A percentile compares a stretch with the other conserved stretches of the same genome.
Conservation (phyloP, 1,284 basidiomycete genomes). For the Ceratobasidium papillatum region DNA sequence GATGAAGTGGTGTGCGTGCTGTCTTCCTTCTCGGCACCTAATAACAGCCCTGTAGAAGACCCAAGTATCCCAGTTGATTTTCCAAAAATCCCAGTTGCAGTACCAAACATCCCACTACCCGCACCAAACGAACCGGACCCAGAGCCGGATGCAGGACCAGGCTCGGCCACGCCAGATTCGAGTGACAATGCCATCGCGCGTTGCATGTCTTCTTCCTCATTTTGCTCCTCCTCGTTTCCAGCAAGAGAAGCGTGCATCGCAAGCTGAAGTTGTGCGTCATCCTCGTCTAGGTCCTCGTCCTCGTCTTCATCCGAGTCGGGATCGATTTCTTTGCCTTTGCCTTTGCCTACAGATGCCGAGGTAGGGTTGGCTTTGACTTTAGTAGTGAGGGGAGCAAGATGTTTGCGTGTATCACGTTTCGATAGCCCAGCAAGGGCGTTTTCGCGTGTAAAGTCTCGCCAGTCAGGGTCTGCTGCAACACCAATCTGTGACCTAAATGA, state of each 20-base stretch:
- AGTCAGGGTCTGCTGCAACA: conserved; percentile 64
- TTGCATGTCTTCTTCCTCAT: conserved; percentile 45
- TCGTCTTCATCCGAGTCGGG: conserved; percentile 47
- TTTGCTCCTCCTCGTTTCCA: background rate
- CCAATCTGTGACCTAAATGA: conserved; percentile 50
- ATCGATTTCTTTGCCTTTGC: conserved; percentile 52
- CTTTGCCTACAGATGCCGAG: conserved; percentile 55
- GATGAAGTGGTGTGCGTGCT: background rate
- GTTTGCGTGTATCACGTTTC: conserved; percentile 62
- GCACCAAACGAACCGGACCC: background rate
- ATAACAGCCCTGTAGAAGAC: background rate
- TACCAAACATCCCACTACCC: background rate
- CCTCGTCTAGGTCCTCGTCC: conserved; percentile 28
- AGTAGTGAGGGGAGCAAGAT: conserved; percentile 45
- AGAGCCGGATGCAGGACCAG: background rate
- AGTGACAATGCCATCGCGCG: conserved; percentile 27
- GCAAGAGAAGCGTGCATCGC: conserved; percentile 1
- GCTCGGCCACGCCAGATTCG: background rate
- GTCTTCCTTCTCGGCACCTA: background rate
- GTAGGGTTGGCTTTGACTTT: conserved; percentile 50
- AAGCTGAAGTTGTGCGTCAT: conserved; percentile 40
- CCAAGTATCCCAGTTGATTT: conserved; percentile 23
- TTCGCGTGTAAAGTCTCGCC: conserved; percentile 70
- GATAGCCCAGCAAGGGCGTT: conserved; percentile 74
- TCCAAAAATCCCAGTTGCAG: conserved; percentile 27